A percentile compares a stretch with the other conserved stretches of the same genome.
Evolutionary conservation across 2,329 filamentous ascomycete species (phyloP).

Genomic region (Diaporthe batatas): DNA sequence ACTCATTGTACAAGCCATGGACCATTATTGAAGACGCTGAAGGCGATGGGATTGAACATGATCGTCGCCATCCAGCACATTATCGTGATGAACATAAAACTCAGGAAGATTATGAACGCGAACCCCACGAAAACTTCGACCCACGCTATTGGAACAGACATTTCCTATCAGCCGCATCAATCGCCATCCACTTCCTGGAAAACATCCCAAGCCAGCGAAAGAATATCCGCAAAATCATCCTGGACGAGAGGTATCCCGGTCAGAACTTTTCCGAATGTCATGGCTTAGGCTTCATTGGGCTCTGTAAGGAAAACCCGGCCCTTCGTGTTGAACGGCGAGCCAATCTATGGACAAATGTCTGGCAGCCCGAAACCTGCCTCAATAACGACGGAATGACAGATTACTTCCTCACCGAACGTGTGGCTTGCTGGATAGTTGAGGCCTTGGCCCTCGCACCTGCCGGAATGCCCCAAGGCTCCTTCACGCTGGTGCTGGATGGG

Average conservation of each 20-base stretch:
- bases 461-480: constrained; percentile 1
- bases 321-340: constrained; percentile 10
- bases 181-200: constrained; percentile 1
- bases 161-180: constrained; percentile 4
- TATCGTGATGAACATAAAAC: background rate
- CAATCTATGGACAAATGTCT: background rate
- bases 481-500: constrained; percentile 8
- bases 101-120: background rate
- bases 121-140: background rate
- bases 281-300: constrained; percentile 1
- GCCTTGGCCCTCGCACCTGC: constrained; percentile 11
- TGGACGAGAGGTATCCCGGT: background rate
- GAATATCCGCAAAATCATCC: constrained; percentile 1
- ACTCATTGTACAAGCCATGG: constrained; percentile 9
- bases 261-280: background rate
- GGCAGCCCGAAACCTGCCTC: background rate
- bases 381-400: no score
- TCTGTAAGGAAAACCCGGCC: constrained; percentile 3
- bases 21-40: constrained; percentile 3
- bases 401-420: background rate
- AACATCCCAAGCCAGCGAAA: background rate
- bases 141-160: background rate
- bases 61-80: background rate
- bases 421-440: constrained; percentile 4
- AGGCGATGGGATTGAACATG: background rate